Percentiles rank a stretch among this genome's conserved stretches.
phyloP scores from a whole-genome alignment of 164 flowering plant genomes.

The Cinnamomum chago region DNA sequence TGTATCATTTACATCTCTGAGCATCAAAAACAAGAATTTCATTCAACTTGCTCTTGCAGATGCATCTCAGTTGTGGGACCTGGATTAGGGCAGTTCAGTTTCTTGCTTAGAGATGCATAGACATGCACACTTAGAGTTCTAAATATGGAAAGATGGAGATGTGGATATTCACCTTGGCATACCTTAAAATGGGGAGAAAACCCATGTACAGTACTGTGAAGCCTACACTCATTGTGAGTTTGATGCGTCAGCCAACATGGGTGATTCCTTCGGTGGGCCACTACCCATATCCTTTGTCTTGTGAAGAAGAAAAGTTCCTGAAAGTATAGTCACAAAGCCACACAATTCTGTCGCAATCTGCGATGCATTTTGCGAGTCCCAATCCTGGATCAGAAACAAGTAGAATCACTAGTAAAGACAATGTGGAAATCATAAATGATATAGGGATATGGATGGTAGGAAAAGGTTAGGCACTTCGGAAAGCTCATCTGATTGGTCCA shows the following conservation, averaged over 20 bases:
- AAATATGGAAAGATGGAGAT: too few species aligned
- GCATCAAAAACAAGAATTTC: too few species aligned
- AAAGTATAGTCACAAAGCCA: conserved; percentile 67
- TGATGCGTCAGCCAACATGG: not conserved
- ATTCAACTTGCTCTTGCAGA: not conserved
- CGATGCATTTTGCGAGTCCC: conserved; percentile 62
- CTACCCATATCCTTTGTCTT: conserved; percentile 68
- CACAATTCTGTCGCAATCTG: conserved; percentile 61
- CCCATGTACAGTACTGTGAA: too few species aligned
- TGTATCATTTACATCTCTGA: too few species aligned
- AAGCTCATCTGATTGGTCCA: too few species aligned
- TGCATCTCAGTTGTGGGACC: not conserved
- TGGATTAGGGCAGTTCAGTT: not conserved
- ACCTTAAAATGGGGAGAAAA: too few species aligned
- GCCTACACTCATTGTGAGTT: not conserved
- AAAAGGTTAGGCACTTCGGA: too few species aligned
- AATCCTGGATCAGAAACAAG: conserved; percentile 42
- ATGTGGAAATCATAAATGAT: too few species aligned
- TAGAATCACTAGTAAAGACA: not conserved
- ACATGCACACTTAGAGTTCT: too few species aligned
- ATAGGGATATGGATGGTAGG: too few species aligned
- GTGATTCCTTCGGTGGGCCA: not conserved
- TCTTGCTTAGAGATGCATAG: not conserved
- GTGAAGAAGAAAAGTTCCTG: conserved; percentile 79
- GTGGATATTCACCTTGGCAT: too few species aligned